Conservation (phyloP, 257 asterid genomes). For the Solanum medicagineum region DNA sequence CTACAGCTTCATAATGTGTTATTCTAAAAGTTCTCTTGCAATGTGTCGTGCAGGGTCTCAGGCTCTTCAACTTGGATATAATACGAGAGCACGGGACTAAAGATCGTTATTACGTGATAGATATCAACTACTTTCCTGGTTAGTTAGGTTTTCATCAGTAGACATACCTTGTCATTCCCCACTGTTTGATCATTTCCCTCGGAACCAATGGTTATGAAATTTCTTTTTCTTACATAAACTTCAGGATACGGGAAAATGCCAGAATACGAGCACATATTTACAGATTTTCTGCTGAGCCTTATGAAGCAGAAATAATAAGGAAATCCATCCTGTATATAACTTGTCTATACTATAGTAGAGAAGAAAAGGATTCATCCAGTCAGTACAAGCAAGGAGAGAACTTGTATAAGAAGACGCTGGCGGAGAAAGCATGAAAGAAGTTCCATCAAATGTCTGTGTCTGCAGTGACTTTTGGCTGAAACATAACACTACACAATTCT, state of each 20-base stretch:
- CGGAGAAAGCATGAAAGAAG: neutral
- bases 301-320: conserved; percentile 30
- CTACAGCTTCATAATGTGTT: neutral
- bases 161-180: neutral
- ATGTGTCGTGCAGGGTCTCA: conserved; percentile 53
- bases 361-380: neutral
- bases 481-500: neutral
- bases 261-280: conserved; percentile 74
- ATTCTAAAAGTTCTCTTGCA: neutral
- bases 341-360: neutral
- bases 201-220: neutral
- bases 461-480: neutral
- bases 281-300: conserved; percentile 71
- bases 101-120: conserved; percentile 74
- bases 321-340: neutral
- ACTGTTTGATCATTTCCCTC: neutral
- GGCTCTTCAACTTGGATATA: conserved; percentile 81
- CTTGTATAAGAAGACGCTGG: neutral
- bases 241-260: conserved; percentile 92
- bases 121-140: conserved; percentile 96
- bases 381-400: neutral
- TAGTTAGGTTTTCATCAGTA: neutral
- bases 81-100: conserved; percentile 77
- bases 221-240: neutral
- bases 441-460: neutral